Evolutionary conservation across 2,329 filamentous ascomycete genomes (phyloP).

Genomic region (Aspergillus phoenicis): DNA sequence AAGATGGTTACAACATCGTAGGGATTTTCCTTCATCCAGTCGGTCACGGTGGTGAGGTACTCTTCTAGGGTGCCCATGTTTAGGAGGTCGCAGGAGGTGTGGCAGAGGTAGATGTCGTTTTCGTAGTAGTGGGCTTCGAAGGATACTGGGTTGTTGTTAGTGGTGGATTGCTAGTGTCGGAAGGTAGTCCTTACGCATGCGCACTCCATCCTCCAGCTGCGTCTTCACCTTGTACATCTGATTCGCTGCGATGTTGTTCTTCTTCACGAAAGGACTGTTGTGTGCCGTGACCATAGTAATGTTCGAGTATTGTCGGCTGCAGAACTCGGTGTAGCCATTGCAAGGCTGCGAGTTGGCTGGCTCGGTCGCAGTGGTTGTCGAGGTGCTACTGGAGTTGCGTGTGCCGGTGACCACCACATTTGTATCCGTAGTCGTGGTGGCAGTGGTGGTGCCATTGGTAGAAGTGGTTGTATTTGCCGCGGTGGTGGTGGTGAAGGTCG

Average conservation of each 20-base stretch:
- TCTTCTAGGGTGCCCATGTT: slow-evolving; percentile 76
- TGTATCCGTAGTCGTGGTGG: slow-evolving; percentile 26
- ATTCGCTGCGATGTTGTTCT: slow-evolving; percentile 74
- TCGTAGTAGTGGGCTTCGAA: slow-evolving; percentile 62
- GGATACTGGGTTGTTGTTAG: slow-evolving; percentile 50
- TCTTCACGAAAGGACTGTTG: slow-evolving; percentile 75
- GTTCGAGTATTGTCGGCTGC: slow-evolving; percentile 74
- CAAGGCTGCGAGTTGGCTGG: slow-evolving; percentile 73
- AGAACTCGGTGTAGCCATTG: slow-evolving; percentile 78
- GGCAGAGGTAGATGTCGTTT: slow-evolving; percentile 73
- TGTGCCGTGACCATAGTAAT: slow-evolving; percentile 79
- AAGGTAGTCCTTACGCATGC: slow-evolving; percentile 52
- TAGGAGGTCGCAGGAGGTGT: slow-evolving; percentile 78
- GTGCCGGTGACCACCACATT: slow-evolving; percentile 42
- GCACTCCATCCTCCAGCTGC: slow-evolving; percentile 75
- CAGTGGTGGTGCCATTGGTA: slow-evolving; percentile 30
- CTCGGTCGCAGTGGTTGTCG: slow-evolving; percentile 50
- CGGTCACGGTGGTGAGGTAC: slow-evolving; percentile 68
- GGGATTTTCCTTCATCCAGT: slow-evolving; percentile 75
- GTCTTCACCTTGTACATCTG: slow-evolving; percentile 67
- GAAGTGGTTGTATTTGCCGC: slow-evolving; percentile 25
- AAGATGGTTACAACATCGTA: slow-evolving; percentile 88
- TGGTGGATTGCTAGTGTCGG: no score
- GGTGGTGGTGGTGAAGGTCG: slow-evolving; percentile 8
- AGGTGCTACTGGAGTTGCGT: slow-evolving; percentile 51